phyloP scores from a whole-genome alignment of 352 stramenopile species.

The Plasmopara muralis region DNA sequence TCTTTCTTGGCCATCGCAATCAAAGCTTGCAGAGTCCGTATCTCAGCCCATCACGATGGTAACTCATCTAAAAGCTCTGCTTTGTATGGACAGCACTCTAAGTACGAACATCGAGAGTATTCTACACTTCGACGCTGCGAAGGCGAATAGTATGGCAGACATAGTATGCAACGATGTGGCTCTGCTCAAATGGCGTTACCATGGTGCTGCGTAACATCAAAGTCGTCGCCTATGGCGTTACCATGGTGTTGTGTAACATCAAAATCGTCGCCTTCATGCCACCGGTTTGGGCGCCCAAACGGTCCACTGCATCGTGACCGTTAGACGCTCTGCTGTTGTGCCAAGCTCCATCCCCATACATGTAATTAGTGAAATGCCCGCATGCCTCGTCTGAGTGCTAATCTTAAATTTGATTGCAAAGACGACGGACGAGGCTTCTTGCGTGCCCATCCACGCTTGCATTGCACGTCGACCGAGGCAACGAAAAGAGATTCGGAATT shows the following conservation, averaged over 20 bases:
- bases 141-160: too few species aligned
- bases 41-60: constrained; percentile 9
- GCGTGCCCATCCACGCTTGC: constrained; percentile 11
- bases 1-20: too few species aligned
- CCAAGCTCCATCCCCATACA: background rate
- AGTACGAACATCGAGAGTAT: too few species aligned
- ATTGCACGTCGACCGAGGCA: constrained; percentile 5
- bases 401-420: constrained; percentile 29
- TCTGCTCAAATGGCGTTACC: constrained; percentile 14
- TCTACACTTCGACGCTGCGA: too few species aligned
- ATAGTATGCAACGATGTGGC: background rate
- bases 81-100: too few species aligned
- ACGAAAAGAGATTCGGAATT: constrained; percentile 24
- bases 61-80: constrained; percentile 4
- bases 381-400: constrained; percentile 13
- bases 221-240: constrained; percentile 12
- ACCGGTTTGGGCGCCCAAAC: constrained; percentile 8
- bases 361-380: constrained; percentile 13
- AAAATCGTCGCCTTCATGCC: background rate
- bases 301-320: constrained; percentile 13
- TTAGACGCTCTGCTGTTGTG: constrained; percentile 6
- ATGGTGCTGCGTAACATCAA: constrained; percentile 10
- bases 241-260: constrained; percentile 11
- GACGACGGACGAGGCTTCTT: constrained; percentile 9
- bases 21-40: constrained; percentile 11